Percentiles rank a stretch among this genome's conserved stretches.
phyloP scores from a whole-genome alignment of 163 green algal genomes.

The Trebouxia gelatinosa region DNA sequence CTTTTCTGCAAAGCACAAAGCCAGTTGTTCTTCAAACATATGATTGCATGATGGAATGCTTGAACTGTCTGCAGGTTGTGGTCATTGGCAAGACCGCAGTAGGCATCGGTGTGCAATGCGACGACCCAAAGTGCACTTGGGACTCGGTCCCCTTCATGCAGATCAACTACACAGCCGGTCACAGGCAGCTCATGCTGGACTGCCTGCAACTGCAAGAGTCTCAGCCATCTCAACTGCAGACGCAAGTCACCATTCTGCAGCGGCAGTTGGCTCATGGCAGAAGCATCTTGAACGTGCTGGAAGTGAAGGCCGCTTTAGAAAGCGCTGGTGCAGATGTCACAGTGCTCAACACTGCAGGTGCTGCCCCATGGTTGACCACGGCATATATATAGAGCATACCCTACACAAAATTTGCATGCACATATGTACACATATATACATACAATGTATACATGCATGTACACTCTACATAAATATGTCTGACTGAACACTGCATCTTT shows the following conservation, averaged over 20 bases:
- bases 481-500: too few species aligned
- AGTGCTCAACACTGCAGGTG: not conserved
- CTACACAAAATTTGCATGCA: too few species aligned
- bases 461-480: too few species aligned
- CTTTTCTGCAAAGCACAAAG: too few species aligned
- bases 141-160: constrained; percentile 18
- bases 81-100: not conserved
- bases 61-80: not conserved
- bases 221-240: not conserved
- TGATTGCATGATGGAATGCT: too few species aligned
- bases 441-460: too few species aligned
- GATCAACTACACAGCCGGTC: constrained; percentile 8
- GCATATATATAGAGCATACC: too few species aligned
- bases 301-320: not conserved
- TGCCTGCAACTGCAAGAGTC: not conserved
- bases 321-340: not conserved
- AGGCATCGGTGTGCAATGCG: not conserved
- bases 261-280: not conserved
- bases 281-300: constrained; percentile 12
- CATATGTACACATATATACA: too few species aligned
- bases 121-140: not conserved
- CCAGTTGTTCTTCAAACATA: too few species aligned
- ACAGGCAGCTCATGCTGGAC: constrained; percentile 19
- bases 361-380: too few species aligned
- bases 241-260: not conserved